Conservation (phyloP, 192 early-diverging fungal species). For the Coemansia sp. region DNA sequence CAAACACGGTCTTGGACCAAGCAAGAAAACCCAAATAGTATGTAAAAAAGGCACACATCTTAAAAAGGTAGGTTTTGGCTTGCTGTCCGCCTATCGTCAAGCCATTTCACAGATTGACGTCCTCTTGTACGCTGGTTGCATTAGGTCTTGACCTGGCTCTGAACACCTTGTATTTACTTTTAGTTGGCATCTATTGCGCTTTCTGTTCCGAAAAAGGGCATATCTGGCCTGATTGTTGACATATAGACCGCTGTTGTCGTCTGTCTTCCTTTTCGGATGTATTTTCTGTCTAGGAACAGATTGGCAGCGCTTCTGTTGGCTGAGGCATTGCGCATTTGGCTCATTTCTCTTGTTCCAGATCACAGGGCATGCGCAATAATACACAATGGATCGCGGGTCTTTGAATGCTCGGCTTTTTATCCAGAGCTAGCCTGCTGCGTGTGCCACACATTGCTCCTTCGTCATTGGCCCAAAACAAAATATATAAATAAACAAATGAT, state of each 20-base stretch:
- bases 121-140: background rate
- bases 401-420: background rate
- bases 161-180: background rate
- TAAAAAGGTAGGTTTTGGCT: background rate
- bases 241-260: background rate
- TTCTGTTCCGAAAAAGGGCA: background rate
- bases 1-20: background rate
- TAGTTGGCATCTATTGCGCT: background rate
- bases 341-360: background rate
- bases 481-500: background rate
- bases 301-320: background rate
- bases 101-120: background rate
- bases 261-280: background rate
- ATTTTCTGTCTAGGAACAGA: background rate
- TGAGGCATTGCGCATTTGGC: background rate
- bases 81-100: background rate
- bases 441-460: background rate
- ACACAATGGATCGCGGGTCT: background rate
- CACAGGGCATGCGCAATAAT: background rate
- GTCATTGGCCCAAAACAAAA: background rate
- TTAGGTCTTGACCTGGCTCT: background rate
- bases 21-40: background rate
- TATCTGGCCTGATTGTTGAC: background rate
- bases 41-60: background rate
- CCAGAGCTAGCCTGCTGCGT: background rate